phyloP scores from a whole-genome alignment of 257 asterid genomes.

The Linderniella brevidens region DNA sequence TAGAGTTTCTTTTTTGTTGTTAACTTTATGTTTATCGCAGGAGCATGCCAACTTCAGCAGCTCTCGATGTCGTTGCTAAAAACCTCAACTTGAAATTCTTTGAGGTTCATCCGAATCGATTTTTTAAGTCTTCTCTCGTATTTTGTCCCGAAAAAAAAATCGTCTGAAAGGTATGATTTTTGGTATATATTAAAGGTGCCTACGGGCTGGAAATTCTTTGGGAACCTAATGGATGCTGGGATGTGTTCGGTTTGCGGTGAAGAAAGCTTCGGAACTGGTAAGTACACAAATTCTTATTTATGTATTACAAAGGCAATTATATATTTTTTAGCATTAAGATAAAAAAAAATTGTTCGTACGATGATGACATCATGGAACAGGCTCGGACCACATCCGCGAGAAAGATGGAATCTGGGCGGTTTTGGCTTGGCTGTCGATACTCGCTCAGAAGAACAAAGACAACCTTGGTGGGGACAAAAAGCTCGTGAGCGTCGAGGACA shows the following conservation, averaged over 20 bases:
- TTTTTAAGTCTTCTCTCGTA: too few species aligned
- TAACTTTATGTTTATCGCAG: slow-evolving; percentile 27
- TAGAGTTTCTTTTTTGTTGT: too few species aligned
- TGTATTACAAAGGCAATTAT: neutral
- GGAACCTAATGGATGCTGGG: slow-evolving; percentile 99
- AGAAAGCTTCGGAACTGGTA: slow-evolving; percentile 99
- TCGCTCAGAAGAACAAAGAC: slow-evolving; percentile 82
- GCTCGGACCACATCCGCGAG: slow-evolving; percentile 96
- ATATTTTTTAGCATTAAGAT: too few species aligned
- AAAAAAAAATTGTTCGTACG: too few species aligned
- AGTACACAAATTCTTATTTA: slow-evolving; percentile 8
- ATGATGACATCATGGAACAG: slow-evolving; percentile 22
- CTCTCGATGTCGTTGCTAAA: slow-evolving; percentile 93
- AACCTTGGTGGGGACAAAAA: slow-evolving; percentile 46
- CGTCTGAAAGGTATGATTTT: neutral
- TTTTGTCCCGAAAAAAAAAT: too few species aligned
- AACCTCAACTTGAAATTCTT: slow-evolving; percentile 76
- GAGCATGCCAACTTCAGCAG: slow-evolving; percentile 99
- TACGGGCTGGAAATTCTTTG: slow-evolving; percentile 98
- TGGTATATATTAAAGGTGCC: slow-evolving; percentile 47
- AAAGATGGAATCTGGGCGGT: slow-evolving; percentile 99
- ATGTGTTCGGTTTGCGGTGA: slow-evolving; percentile 97
- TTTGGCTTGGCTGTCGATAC: slow-evolving; percentile 86
- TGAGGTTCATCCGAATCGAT: slow-evolving; percentile 34
- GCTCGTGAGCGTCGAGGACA: slow-evolving; percentile 81